Base-by-base conservation (phyloP, 768 basidiomycete genomes). In the Strobilomyces echinocephalus region DNA sequence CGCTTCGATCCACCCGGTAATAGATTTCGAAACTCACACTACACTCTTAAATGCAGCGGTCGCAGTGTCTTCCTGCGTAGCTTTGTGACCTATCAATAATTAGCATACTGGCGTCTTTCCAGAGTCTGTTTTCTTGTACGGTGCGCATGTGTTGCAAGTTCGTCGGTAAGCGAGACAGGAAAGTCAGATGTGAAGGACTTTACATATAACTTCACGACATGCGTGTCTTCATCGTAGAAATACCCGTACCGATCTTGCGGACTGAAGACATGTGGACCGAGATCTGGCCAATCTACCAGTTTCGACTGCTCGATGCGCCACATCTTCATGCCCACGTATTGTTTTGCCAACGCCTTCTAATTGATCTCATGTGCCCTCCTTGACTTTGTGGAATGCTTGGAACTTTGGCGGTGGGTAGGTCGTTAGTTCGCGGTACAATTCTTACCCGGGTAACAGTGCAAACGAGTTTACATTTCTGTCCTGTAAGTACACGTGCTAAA, bases 41-140 rank as follows among this genome's bases (percentile, higher is more conserved):
- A n/a, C 82, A 7, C 82, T 81, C 73, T 83, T 85, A n/a, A n/a
- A n/a, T n/a, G n/a, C n/a, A 64, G 81, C 83, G 6, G 81, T 82
- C 2, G 78, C 81, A 14, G 68, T 80, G 62, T 85, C 83, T 54
- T 85, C 82, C 59, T 82, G 79, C 20, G 73, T 78, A 1, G 83
- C 84, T 48, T 80, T 69, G 51, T 75, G 68, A 14, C 85, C 82
- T 4, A 85, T 83, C 83, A 85, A 63, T 43, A 85, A 64, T 85
- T 80, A 83, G 0, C 75, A 79, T 15, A 83, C 64, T 7, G n/a
- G 72, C 16, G 14, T 5, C 30, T 18, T 52, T 20, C 76, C 68
- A 8, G 74, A 64, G 26, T 82, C 74, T 48, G 73, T 72, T 34
- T 36, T 26, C 67, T 82, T 82, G 69, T 81, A 84, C 4, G 50